These are phyloP conservation scores for Ciborinia camelliae DNA, from an alignment of 2,329 filamentous ascomycete species.

Conservation along the genomic window DNA sequence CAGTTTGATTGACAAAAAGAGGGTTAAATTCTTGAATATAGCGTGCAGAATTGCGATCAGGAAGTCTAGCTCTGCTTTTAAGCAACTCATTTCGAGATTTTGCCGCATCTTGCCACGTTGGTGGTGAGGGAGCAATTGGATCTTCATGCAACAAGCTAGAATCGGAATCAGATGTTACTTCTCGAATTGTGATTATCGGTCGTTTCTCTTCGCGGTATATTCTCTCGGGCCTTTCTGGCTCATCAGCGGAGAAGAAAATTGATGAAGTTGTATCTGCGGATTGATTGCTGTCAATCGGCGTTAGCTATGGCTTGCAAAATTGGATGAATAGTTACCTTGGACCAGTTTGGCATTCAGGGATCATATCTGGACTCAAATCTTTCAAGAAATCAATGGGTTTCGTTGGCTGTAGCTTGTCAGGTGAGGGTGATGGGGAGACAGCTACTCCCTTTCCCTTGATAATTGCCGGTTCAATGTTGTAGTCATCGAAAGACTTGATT, in stretches of 20 bases:
- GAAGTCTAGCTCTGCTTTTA: constrained; percentile 2
- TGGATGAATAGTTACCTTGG: background rate
- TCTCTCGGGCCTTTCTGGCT: background rate
- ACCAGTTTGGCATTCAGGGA: background rate
- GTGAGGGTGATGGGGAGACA: constrained; percentile 19
- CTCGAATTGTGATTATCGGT: constrained; percentile 3
- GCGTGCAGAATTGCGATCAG: background rate
- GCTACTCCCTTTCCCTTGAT: background rate
- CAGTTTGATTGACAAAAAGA: constrained; percentile 17
- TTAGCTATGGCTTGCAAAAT: background rate
- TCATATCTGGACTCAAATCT: constrained; percentile 15
- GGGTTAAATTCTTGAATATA: background rate
- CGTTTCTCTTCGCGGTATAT: background rate
- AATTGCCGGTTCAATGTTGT: background rate
- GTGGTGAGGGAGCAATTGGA: constrained; percentile 1
- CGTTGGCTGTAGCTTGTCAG: constrained; percentile 16
- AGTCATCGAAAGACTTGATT: constrained; percentile 12
- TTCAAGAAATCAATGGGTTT: constrained; percentile 22
- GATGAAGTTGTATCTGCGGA: background rate
- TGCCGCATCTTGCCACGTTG: constrained; percentile 1
- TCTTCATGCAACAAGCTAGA: background rate
- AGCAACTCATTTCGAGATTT: background rate
- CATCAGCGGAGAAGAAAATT: background rate
- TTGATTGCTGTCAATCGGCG: background rate
- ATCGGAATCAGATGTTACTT: background rate